A percentile compares a stretch with the other conserved stretches of the same genome.
Conservation (phyloP, 2,329 filamentous ascomycete species). For the Teratosphaeria viscida region DNA sequence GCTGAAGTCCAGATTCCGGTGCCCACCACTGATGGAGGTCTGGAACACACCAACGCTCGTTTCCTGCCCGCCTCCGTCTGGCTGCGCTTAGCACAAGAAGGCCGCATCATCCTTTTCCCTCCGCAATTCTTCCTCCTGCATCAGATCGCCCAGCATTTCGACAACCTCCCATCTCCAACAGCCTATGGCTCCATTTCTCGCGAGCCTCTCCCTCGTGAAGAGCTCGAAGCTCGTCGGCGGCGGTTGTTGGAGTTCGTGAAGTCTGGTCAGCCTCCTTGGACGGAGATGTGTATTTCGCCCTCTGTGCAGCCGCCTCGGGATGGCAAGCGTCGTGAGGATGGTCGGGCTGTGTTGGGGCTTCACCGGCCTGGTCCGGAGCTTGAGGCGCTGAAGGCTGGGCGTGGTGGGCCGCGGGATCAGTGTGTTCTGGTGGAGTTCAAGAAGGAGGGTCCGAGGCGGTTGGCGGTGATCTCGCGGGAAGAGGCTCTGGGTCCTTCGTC, state of each 20-base stretch:
- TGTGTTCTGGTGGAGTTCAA: slow-evolving; percentile 48
- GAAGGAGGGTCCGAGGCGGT: slow-evolving; percentile 45
- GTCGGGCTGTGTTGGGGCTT: slow-evolving; percentile 42
- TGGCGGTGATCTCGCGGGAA: slow-evolving; percentile 39
- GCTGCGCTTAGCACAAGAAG: slow-evolving; percentile 51
- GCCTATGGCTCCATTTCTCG: slow-evolving; percentile 21
- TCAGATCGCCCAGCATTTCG: slow-evolving; percentile 30
- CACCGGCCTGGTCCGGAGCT: slow-evolving; percentile 47
- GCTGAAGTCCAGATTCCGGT: slow-evolving; percentile 51
- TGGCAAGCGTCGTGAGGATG: slow-evolving; percentile 35
- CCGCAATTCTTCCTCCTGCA: slow-evolving; percentile 71
- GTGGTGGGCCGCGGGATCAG: slow-evolving; percentile 43
- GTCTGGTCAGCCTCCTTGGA: slow-evolving; percentile 30
- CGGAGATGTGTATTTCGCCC: slow-evolving; percentile 35
- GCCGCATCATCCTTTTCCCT: slow-evolving; percentile 75
- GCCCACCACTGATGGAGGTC: slow-evolving; percentile 60
- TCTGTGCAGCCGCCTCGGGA: slow-evolving; percentile 26
- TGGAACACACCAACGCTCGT: slow-evolving; percentile 63
- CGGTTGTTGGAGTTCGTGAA: slow-evolving; percentile 46
- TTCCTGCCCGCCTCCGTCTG: slow-evolving; percentile 64
- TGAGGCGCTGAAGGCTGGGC: slow-evolving; percentile 28
- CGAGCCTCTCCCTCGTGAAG: slow-evolving; percentile 20
- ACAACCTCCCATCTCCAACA: slow-evolving; percentile 18
- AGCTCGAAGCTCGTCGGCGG: slow-evolving; percentile 41
- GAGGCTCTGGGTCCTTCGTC: slow-evolving; percentile 24